These are phyloP conservation scores for Botrytis aclada DNA, from an alignment of 2,329 filamentous ascomycete species.

Conservation along the genomic window DNA sequence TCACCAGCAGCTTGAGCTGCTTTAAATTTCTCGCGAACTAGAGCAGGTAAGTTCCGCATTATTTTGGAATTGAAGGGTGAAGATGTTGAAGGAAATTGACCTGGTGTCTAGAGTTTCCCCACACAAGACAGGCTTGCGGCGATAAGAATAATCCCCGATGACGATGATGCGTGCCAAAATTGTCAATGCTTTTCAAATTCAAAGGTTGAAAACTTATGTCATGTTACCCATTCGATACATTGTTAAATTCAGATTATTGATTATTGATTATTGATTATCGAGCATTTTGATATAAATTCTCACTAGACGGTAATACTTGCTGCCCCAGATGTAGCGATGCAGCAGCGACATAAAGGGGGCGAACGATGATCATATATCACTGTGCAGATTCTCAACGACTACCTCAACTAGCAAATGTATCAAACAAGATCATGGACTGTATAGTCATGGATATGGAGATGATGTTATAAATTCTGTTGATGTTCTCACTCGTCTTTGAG, in stretches of 20 bases:
- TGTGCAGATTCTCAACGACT: neutral
- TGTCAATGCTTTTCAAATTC: neutral
- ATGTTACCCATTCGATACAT: neutral
- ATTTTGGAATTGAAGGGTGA: neutral
- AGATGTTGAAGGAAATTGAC: neutral
- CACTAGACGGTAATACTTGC: neutral
- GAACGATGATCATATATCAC: neutral
- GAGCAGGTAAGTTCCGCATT: slow-evolving; percentile 28
- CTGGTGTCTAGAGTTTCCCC: neutral
- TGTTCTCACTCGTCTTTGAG: neutral
- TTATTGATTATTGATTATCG: neutral
- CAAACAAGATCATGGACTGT: neutral
- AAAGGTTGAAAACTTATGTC: neutral
- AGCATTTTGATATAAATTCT: neutral
- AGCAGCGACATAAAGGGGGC: neutral
- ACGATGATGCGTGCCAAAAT: neutral
- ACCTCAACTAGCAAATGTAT: neutral
- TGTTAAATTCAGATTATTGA: neutral
- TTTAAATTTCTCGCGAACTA: slow-evolving; percentile 34
- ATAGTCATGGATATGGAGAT: neutral
- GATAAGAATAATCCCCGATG: neutral
- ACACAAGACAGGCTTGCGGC: neutral
- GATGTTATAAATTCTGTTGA: neutral
- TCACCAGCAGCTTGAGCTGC: slow-evolving; percentile 32
- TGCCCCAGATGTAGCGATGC: neutral